Conservation (phyloP, 306 rosid species). For the Quercus parvula region DNA sequence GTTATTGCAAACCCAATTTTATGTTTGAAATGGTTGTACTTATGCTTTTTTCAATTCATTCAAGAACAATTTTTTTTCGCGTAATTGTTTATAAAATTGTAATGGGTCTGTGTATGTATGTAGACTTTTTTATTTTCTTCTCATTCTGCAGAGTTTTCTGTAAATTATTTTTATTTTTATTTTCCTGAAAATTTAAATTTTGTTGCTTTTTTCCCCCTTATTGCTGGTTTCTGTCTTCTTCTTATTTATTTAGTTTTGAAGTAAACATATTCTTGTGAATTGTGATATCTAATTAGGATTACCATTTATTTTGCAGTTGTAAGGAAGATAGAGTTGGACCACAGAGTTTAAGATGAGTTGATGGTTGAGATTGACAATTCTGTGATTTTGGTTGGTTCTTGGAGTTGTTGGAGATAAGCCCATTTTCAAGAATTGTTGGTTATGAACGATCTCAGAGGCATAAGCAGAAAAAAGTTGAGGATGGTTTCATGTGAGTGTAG, state of each 20-base stretch:
- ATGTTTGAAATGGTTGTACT: neutral
- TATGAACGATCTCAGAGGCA: neutral
- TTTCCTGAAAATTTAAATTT: no score
- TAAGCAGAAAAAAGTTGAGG: conserved; percentile 4
- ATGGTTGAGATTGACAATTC: conserved; percentile 28
- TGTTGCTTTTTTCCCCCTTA: neutral
- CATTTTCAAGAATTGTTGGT: conserved; percentile 8
- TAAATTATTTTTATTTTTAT: no score
- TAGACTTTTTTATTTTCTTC: no score
- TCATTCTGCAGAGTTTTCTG: no score
- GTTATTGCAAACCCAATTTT: neutral
- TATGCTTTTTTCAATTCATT: neutral
- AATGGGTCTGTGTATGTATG: neutral
- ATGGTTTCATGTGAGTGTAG: conserved; percentile 37
- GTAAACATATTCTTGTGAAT: neutral
- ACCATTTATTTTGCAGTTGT: conserved; percentile 31
- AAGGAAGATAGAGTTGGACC: conserved; percentile 31
- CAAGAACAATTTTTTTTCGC: neutral
- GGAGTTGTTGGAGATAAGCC: conserved; percentile 30
- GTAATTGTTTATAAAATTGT: neutral
- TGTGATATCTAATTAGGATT: conserved; percentile 10
- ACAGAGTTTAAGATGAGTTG: conserved; percentile 15
- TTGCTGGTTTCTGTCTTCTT: neutral
- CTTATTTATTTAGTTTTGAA: conserved; percentile 1
- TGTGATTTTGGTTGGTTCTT: conserved; percentile 16